A percentile compares a stretch with the other conserved stretches of the same genome.
Evolutionary conservation across 1,284 basidiomycete species (phyloP).

Genomic region (Trichosporon sp.): DNA sequence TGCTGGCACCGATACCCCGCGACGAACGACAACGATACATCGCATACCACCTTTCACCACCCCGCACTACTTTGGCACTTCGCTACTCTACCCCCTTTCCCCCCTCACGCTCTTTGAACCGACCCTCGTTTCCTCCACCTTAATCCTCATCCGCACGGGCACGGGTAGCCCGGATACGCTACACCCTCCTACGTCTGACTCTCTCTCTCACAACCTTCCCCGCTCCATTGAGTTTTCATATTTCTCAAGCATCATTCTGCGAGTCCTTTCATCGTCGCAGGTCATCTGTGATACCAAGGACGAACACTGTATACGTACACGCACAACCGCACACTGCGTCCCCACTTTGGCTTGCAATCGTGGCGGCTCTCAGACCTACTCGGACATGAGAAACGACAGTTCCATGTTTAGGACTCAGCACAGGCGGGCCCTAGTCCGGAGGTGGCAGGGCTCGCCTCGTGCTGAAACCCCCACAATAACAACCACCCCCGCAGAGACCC

Average conservation of each 20-base stretch:
- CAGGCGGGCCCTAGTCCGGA: background rate
- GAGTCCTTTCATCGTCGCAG: background rate
- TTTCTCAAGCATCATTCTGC: background rate
- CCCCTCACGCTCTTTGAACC: slow-evolving; percentile 12
- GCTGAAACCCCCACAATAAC: background rate
- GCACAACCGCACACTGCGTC: background rate
- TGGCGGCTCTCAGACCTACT: slow-evolving; percentile 4
- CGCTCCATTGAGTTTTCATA: background rate
- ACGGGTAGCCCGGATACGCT: background rate
- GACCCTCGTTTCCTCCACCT: background rate
- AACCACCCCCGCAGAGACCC: background rate
- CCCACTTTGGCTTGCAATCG: background rate
- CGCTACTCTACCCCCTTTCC: background rate
- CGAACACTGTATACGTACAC: background rate
- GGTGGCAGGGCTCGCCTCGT: slow-evolving; percentile 5
- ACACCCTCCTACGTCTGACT: background rate
- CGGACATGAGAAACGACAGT: background rate
- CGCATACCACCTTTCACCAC: background rate
- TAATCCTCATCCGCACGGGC: background rate
- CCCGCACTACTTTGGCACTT: too few relatives aligned
- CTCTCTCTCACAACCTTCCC: background rate
- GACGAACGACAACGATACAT: background rate
- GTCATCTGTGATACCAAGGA: background rate
- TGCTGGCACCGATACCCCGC: background rate
- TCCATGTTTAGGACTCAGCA: background rate